phyloP scores from a whole-genome alignment of 176 grass and related monocot genomes.

The Pontederia paniculata region DNA sequence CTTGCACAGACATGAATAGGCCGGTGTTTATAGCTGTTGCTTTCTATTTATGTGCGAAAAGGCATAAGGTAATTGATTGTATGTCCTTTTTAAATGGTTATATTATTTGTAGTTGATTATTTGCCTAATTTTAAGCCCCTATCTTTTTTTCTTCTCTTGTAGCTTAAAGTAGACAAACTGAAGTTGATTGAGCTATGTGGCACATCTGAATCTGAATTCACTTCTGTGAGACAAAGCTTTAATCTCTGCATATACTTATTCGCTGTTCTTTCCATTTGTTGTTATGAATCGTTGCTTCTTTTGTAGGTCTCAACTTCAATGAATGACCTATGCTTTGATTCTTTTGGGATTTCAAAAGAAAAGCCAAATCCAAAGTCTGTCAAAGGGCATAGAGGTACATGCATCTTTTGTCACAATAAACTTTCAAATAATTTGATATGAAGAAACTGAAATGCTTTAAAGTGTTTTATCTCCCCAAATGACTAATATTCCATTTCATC shows the following conservation, averaged over 20 bases:
- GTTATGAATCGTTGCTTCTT: not conserved
- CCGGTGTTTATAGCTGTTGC: conserved; percentile 79
- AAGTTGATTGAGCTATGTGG: conserved; percentile 83
- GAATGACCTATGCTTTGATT: conserved; percentile 88
- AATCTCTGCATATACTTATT: not conserved
- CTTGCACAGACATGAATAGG: conserved; percentile 65
- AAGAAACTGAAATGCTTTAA: not conserved
- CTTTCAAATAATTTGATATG: not conserved
- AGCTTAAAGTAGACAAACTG: conserved; percentile 94
- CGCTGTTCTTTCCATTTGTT: not conserved
- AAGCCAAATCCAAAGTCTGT: conserved; percentile 75
- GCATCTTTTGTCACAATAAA: not conserved
- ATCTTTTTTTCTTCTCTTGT: not conserved
- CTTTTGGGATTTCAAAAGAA: conserved; percentile 86
- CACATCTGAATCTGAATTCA: conserved; percentile 82
- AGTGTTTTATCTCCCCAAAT: not conserved
- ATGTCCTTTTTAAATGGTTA: not conserved
- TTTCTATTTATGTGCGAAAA: conserved; percentile 1
- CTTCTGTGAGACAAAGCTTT: conserved; percentile 33
- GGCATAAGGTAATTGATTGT: no score
- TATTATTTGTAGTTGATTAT: not conserved
- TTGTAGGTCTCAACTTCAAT: conserved; percentile 86
- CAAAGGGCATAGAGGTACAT: conserved; percentile 84
- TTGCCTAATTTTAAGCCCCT: not conserved
- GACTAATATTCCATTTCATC: not conserved